Evolutionary conservation across 768 basidiomycete species (phyloP), one percentile per base, ranked within the genome.

Genomic region (Collybiopsis confluens): DNA sequence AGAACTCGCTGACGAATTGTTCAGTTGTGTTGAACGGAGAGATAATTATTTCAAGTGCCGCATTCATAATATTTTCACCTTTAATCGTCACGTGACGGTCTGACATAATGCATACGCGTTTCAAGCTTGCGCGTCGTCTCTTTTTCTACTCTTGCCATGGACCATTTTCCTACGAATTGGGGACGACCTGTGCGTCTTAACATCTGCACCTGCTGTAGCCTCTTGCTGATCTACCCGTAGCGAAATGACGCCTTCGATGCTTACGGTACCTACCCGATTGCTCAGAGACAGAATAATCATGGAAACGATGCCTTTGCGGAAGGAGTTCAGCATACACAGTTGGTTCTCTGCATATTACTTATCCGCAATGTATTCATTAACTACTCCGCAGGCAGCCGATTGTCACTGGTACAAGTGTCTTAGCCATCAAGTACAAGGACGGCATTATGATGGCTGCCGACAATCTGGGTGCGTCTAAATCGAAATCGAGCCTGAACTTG

Each of bases 371-470:
- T 54, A 24, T 53, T 50, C 16, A 37, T 37, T 10, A 37, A 37
- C n/a, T n/a, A n/a, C n/a, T n/a, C n/a, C 40, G 23, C 41, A 93
- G 91, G 64, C 89, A 94, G 62, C 97, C 97, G 9, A 86, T 98
- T 56, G 92, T 98, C 8, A 98, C 96, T 0, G 97, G 96, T 54
- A 95, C 96, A n/a, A 91, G 88, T 54, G 93, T 99, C 4, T 79
- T 99, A 30, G 97, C 89, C 2, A 77, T 99, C 70, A 90, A 91
- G 71, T 98, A 81, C 79, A 93, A 95, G 70, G 93, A 92, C 62
- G 97, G 97, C 8, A 83, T 99, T 59, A 96, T 99, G 91, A 85
- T 99, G 78, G 94, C 97, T 27, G 94, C 97, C 35, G 97, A 99
- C 76, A 98, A 88, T 64, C 87, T 98, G 47, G 95, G 95, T 95